A percentile compares a stretch with the other conserved stretches of the same genome.
phyloP scores from a whole-genome alignment of 2,329 filamentous ascomycete species.

The Alternaria arborescens region DNA sequence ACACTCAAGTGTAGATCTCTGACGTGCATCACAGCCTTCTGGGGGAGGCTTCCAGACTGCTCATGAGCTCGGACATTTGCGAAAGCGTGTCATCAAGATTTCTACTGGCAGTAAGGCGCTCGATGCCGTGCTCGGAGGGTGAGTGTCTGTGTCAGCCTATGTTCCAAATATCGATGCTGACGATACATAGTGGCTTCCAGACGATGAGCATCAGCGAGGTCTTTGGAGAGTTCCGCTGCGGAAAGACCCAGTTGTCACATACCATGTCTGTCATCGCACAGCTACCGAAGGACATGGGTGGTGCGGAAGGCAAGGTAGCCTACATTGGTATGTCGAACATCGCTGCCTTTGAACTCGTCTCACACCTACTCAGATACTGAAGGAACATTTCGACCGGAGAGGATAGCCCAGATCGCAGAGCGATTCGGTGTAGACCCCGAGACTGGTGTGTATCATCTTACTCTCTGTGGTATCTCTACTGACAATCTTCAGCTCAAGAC shows the following conservation, averaged over 20 bases:
- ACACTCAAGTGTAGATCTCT: slow-evolving; percentile 8
- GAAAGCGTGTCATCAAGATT: slow-evolving; percentile 70
- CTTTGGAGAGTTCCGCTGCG: slow-evolving; percentile 70
- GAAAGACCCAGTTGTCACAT: slow-evolving; percentile 74
- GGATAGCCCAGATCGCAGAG: slow-evolving; percentile 72
- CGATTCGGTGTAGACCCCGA: slow-evolving; percentile 63
- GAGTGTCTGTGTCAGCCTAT: slow-evolving; percentile 13
- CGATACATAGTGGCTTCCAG: slow-evolving; percentile 66
- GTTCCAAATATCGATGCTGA: slow-evolving; percentile 17
- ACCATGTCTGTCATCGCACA: slow-evolving; percentile 73
- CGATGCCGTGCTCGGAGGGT: slow-evolving; percentile 71
- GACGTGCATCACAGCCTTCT: slow-evolving; percentile 58
- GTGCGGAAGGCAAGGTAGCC: slow-evolving; percentile 73
- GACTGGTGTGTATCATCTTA: slow-evolving; percentile 27
- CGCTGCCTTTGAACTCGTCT: not conserved
- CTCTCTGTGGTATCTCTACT: slow-evolving; percentile 56
- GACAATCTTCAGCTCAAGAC: slow-evolving; percentile 65
- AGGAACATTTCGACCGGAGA: slow-evolving; percentile 69
- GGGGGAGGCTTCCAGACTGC: slow-evolving; percentile 71
- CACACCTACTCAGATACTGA: slow-evolving; percentile 42
- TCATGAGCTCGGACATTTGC: slow-evolving; percentile 68
- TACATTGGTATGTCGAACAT: slow-evolving; percentile 63
- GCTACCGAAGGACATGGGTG: slow-evolving; percentile 67
- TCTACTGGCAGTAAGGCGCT: slow-evolving; percentile 76
- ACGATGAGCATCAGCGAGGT: slow-evolving; percentile 75